A percentile compares a stretch with the other conserved stretches of the same genome.
These are phyloP conservation scores for Picochlorum sp. DNA, from an alignment of 139 green algal species.

Conservation along the genomic window DNA sequence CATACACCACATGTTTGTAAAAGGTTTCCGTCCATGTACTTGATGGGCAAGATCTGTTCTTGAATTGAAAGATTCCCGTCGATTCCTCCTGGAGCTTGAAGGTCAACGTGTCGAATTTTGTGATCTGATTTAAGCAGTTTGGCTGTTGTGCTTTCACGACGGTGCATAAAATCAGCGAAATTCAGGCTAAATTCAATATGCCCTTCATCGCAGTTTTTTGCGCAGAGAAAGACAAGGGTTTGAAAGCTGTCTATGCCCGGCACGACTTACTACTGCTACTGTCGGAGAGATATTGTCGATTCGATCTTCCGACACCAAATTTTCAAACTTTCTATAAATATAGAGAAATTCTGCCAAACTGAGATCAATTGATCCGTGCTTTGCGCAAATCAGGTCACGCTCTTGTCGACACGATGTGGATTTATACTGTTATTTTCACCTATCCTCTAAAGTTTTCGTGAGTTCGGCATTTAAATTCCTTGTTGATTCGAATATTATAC, in stretches of 20 bases:
- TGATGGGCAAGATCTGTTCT: constrained; percentile 1
- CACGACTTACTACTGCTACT: not conserved
- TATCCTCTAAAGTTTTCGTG: not conserved
- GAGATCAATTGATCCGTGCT: not conserved
- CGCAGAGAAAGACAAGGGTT: not conserved
- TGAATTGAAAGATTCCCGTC: not conserved
- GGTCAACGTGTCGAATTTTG: not conserved
- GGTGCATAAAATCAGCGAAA: not conserved
- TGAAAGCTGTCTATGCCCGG: not conserved
- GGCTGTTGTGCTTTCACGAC: not conserved
- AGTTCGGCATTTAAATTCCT: not conserved
- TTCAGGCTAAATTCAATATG: not conserved
- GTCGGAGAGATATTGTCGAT: not conserved
- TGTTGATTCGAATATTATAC: too few species aligned
- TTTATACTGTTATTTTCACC: not conserved
- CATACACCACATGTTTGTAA: not conserved
- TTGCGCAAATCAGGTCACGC: not conserved
- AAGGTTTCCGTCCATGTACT: not conserved
- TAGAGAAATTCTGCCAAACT: not conserved
- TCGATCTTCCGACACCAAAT: not conserved
- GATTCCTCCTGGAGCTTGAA: not conserved
- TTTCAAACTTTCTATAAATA: not conserved
- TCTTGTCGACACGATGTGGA: not conserved
- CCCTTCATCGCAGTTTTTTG: not conserved
- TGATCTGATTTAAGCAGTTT: not conserved